Conservation (phyloP, 768 basidiomycete genomes). For the Phanerochaete sordida region DNA sequence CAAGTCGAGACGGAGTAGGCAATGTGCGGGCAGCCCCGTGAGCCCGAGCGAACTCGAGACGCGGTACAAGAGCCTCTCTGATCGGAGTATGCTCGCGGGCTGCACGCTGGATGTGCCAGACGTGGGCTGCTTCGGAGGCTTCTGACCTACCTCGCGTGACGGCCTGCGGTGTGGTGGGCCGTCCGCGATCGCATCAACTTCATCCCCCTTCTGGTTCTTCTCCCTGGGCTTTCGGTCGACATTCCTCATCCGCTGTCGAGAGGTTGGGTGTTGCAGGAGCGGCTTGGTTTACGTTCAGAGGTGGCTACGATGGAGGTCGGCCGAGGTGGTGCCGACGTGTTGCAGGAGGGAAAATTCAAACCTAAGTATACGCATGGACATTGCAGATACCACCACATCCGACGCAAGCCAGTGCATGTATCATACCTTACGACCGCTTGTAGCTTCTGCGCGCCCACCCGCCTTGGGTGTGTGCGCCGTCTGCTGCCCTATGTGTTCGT, state of each 20-base stretch:
- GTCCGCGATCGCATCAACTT: background rate
- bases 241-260: background rate
- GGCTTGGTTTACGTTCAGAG: background rate
- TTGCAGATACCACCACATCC: constrained; percentile 5
- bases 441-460: background rate
- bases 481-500: constrained; percentile 1
- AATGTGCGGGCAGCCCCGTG: constrained; percentile 4
- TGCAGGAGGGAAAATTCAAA: background rate
- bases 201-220: background rate
- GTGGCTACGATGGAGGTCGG: background rate
- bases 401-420: constrained; percentile 1
- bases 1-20: constrained; percentile 2
- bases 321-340: background rate
- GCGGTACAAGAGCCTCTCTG: constrained; percentile 16
- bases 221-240: background rate
- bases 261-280: background rate
- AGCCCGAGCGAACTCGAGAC: constrained; percentile 11
- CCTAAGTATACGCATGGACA: constrained; percentile 7
- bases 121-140: constrained; percentile 20
- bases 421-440: constrained; percentile 3
- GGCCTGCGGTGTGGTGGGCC: background rate
- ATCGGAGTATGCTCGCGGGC: constrained; percentile 10
- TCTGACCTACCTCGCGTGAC: constrained; percentile 8
- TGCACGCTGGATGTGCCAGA: constrained; percentile 12
- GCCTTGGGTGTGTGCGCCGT: background rate